Percentiles rank a stretch among this genome's conserved stretches.
These are phyloP conservation scores for Ascochyta lentis DNA, from an alignment of 2,329 filamentous ascomycete genomes.

Conservation along the genomic window DNA sequence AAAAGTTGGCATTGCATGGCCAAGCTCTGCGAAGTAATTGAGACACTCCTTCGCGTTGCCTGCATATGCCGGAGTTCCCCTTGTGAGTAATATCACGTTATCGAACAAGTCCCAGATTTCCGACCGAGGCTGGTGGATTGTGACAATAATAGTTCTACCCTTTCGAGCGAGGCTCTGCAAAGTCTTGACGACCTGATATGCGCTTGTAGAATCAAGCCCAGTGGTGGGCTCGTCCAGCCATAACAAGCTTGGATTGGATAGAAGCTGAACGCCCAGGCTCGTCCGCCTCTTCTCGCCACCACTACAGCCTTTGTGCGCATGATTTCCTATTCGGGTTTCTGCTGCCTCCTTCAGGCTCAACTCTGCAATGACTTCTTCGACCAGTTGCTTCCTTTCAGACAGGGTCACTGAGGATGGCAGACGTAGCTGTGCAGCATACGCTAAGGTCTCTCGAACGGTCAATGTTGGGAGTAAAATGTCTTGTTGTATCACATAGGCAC, in stretches of 20 bases:
- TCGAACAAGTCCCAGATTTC: slow-evolving; percentile 83
- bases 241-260: slow-evolving; percentile 79
- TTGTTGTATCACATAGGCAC: slow-evolving; percentile 78
- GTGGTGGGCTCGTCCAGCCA: slow-evolving; percentile 84
- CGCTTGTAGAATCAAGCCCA: slow-evolving; percentile 75
- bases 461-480: slow-evolving; percentile 75
- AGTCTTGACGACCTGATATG: slow-evolving; percentile 74
- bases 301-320: slow-evolving; percentile 75
- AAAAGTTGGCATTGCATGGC: slow-evolving; percentile 70
- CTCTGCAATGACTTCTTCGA: slow-evolving; percentile 79
- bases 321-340: slow-evolving; percentile 74
- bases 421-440: slow-evolving; percentile 74
- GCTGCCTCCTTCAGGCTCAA: slow-evolving; percentile 79
- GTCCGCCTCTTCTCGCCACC: slow-evolving; percentile 79
- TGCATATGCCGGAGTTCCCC: slow-evolving; percentile 72
- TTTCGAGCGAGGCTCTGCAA: slow-evolving; percentile 71
- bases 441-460: slow-evolving; percentile 77
- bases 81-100: slow-evolving; percentile 71
- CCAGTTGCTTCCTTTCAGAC: slow-evolving; percentile 66
- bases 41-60: slow-evolving; percentile 65
- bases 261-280: slow-evolving; percentile 77
- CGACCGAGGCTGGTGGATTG: slow-evolving; percentile 78
- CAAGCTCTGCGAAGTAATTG: slow-evolving; percentile 67
- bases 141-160: slow-evolving; percentile 74
- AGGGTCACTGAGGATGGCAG: slow-evolving; percentile 68